Conservation (phyloP, 2,329 filamentous ascomycete species). For the Pseudocercospora vitis region DNA sequence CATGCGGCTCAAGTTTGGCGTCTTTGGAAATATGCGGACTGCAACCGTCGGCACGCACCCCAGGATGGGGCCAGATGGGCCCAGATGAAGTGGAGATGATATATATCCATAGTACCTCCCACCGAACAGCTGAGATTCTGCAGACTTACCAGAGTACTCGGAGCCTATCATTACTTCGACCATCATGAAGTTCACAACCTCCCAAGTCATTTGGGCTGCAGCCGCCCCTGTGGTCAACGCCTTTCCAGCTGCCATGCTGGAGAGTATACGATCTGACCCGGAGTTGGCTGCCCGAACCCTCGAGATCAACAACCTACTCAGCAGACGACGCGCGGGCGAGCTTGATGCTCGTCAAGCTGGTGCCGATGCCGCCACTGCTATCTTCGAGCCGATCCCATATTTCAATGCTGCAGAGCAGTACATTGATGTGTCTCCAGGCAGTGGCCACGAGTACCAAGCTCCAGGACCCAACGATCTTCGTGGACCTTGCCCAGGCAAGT, state of each 20-base stretch:
- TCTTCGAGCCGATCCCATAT: slow-evolving; percentile 27
- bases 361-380: slow-evolving; percentile 23
- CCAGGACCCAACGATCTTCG: slow-evolving; percentile 32
- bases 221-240: slow-evolving; percentile 13
- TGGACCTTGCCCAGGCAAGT: slow-evolving; percentile 21
- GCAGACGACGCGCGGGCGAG: slow-evolving; percentile 23
- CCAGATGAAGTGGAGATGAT: not conserved
- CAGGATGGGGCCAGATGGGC: not conserved
- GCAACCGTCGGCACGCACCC: not conserved
- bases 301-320: slow-evolving; percentile 5
- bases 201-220: slow-evolving; percentile 9
- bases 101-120: not conserved
- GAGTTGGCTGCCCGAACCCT: slow-evolving; percentile 11
- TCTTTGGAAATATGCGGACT: not conserved
- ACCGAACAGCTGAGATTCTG: not conserved
- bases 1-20: not conserved
- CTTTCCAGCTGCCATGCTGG: slow-evolving; percentile 17
- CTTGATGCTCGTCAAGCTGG: slow-evolving; percentile 22
- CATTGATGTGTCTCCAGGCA: slow-evolving; percentile 28
- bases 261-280: not conserved
- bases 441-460: slow-evolving; percentile 32
- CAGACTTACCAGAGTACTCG: slow-evolving; percentile 3
- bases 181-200: slow-evolving; percentile 18
- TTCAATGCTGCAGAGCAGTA: slow-evolving; percentile 36
- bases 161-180: not conserved